Conservation (phyloP, 805 yeast genomes). For the Sugiyamaella mastotermitis region DNA sequence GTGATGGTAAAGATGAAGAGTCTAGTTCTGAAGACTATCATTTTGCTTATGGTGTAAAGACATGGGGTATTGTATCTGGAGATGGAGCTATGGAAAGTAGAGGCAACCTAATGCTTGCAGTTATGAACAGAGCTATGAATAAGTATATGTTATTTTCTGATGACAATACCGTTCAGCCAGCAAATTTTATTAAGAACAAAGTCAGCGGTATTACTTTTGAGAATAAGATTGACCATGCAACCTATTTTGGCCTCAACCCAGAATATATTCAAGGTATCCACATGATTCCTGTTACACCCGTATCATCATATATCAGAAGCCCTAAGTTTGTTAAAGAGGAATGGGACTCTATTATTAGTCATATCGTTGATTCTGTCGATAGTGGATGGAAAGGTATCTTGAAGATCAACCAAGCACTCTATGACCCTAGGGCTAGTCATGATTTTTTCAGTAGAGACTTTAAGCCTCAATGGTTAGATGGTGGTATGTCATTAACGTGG, state of each 20-base stretch:
- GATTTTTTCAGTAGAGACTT: conserved; percentile 55
- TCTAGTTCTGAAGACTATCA: conserved; percentile 69
- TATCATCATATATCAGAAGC: conserved; percentile 47
- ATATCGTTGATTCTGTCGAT: conserved; percentile 39
- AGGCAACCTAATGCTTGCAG: conserved; percentile 54
- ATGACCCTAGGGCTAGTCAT: conserved; percentile 59
- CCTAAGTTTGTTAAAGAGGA: conserved; percentile 46
- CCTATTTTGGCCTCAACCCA: conserved; percentile 58
- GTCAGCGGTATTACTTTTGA: conserved; percentile 70
- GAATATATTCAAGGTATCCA: conserved; percentile 77
- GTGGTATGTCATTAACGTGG: conserved; percentile 87
- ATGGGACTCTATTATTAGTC: conserved; percentile 49
- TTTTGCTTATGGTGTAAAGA: conserved; percentile 62
- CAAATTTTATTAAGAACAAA: conserved; percentile 47
- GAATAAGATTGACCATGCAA: conserved; percentile 67
- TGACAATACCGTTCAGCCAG: conserved; percentile 50
- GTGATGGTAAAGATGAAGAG: conserved; percentile 70
- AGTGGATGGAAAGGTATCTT: conserved; percentile 61
- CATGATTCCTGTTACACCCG: conserved; percentile 68
- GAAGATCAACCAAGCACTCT: conserved; percentile 66
- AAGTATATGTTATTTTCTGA: conserved; percentile 45
- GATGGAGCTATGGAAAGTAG: conserved; percentile 50
- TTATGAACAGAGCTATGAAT: conserved; percentile 51
- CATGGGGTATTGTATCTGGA: conserved; percentile 60
- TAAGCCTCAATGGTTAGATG: conserved; percentile 53